Evolutionary conservation across 306 rosid genomes (phyloP).

Genomic region (Fagus crenata): DNA sequence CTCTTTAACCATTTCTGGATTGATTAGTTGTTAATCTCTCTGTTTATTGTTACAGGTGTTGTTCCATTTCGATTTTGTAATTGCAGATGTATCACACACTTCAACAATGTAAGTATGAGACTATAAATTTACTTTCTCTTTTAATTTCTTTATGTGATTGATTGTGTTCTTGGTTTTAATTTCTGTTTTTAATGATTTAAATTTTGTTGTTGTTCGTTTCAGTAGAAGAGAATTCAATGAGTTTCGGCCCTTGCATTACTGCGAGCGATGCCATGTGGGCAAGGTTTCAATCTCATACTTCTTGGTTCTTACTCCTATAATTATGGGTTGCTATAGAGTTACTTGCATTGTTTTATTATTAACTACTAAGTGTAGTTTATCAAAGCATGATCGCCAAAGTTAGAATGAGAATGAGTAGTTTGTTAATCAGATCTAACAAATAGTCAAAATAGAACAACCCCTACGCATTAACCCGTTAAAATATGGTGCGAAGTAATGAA

Average conservation of each 20-base stretch:
- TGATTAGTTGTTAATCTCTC: constrained; percentile 11
- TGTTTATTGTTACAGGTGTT: constrained; percentile 47
- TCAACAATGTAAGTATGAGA: constrained; percentile 42
- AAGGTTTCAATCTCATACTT: constrained; percentile 44
- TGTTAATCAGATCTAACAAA: too few species aligned
- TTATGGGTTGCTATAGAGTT: not conserved
- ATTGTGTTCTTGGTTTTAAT: constrained; percentile 5
- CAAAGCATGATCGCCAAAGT: too few species aligned
- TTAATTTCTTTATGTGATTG: not conserved
- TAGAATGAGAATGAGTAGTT: too few species aligned
- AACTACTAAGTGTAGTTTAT: too few species aligned
- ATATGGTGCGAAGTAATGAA: too few species aligned
- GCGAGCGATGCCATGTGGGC: constrained; percentile 45
- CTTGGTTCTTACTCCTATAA: not conserved
- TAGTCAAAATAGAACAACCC: too few species aligned
- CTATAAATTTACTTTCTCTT: not conserved
- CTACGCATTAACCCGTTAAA: too few species aligned
- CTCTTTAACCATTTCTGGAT: not conserved
- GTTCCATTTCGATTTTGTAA: constrained; percentile 25
- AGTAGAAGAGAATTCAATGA: constrained; percentile 29
- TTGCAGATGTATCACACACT: constrained; percentile 37
- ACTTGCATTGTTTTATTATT: too few species aligned
- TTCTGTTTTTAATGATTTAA: not conserved
- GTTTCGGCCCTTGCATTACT: constrained; percentile 35
- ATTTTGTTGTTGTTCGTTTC: not conserved